A percentile compares a stretch with the other conserved stretches of the same genome.
These are phyloP conservation scores for Apophysomyces trapeziformis DNA, from an alignment of 371 early-diverging fungal species.

Conservation along the genomic window DNA sequence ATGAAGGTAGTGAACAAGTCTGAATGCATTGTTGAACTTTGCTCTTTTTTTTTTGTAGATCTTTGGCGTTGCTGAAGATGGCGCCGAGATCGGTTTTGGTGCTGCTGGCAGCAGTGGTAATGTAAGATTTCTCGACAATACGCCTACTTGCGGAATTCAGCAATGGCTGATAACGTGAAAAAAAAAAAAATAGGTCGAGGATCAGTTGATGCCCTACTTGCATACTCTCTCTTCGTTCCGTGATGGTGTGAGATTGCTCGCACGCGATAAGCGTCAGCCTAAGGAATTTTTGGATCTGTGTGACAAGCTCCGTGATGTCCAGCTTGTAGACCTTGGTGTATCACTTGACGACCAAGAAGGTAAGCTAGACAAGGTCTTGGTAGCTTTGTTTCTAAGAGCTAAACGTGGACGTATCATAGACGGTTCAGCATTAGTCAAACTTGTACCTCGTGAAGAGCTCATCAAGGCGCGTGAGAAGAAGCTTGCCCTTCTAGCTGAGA, in stretches of 20 bases:
- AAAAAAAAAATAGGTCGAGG: slow-evolving; percentile 52
- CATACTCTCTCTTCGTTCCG: slow-evolving; percentile 83
- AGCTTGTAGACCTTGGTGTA: slow-evolving; percentile 86
- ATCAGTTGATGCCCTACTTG: slow-evolving; percentile 81
- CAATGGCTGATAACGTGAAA: background rate
- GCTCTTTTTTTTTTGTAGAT: slow-evolving; percentile 35
- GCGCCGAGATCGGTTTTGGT: slow-evolving; percentile 62
- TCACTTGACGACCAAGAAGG: slow-evolving; percentile 91
- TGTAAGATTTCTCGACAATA: slow-evolving; percentile 27
- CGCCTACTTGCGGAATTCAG: background rate
- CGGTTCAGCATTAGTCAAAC: slow-evolving; percentile 90
- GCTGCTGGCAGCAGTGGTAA: slow-evolving; percentile 33
- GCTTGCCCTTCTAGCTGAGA: slow-evolving; percentile 65
- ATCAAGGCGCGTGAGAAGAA: slow-evolving; percentile 70
- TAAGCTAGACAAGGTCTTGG: slow-evolving; percentile 13
- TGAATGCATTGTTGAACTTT: background rate
- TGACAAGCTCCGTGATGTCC: slow-evolving; percentile 89
- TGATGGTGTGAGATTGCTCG: slow-evolving; percentile 81
- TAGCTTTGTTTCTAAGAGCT: too few relatives aligned
- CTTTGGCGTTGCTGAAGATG: slow-evolving; percentile 73
- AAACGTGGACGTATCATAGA: slow-evolving; percentile 36
- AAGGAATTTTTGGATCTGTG: slow-evolving; percentile 76
- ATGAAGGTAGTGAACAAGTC: slow-evolving; percentile 39
- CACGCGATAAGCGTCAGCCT: slow-evolving; percentile 59
- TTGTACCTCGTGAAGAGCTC: slow-evolving; percentile 78